A percentile compares a stretch with the other conserved stretches of the same genome.
Conservation (phyloP, 1,284 basidiomycete species). For the Austropuccinia psidii region DNA sequence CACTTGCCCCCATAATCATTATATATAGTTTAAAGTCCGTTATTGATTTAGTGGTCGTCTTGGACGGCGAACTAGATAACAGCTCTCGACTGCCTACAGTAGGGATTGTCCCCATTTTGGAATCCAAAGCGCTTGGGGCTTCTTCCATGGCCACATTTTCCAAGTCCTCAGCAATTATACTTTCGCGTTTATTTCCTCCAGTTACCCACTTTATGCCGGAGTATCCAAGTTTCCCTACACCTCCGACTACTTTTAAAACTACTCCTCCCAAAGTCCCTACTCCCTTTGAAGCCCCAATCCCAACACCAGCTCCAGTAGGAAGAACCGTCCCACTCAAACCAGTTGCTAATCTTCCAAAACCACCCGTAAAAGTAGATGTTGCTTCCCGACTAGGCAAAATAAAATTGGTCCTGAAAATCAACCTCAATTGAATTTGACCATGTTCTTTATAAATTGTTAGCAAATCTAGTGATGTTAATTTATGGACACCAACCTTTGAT, state of each 20-base stretch:
- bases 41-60: not conserved
- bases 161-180: not conserved
- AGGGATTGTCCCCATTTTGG: no score
- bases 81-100: no score
- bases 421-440: constrained; percentile 62
- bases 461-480: constrained; percentile 81
- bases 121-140: no score
- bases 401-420: constrained; percentile 73
- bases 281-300: constrained; percentile 70
- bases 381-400: constrained; percentile 43
- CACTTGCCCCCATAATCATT: not conserved
- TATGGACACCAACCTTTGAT: constrained; percentile 78
- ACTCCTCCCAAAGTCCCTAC: constrained; percentile 53
- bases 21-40: constrained; percentile 13
- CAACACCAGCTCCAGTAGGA: constrained; percentile 47
- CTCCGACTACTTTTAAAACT: constrained; percentile 45
- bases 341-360: constrained; percentile 61
- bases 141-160: not conserved
- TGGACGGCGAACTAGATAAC: not conserved
- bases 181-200: constrained; percentile 22
- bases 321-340: constrained; percentile 34
- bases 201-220: constrained; percentile 12
- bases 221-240: constrained; percentile 23
- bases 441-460: constrained; percentile 69
- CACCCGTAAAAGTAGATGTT: constrained; percentile 59